A percentile compares a stretch with the other conserved stretches of the same genome.
Conservation (phyloP, 768 basidiomycete genomes). For the Lactifluus piperatus region DNA sequence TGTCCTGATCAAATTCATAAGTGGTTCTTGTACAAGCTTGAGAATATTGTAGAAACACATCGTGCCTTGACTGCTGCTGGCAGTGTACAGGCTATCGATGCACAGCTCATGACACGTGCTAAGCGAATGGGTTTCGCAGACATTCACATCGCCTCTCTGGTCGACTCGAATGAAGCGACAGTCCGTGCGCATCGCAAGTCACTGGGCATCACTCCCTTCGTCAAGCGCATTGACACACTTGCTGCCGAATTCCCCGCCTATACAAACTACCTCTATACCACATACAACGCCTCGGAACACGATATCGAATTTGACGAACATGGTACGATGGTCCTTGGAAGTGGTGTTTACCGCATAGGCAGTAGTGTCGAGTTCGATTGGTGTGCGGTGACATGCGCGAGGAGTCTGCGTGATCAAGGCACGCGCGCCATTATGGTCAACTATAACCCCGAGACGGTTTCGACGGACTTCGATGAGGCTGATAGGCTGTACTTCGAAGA, state of each 20-base stretch:
- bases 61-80: slow-evolving; percentile 61
- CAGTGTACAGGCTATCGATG: slow-evolving; percentile 58
- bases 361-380: slow-evolving; percentile 99
- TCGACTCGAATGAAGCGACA: slow-evolving; percentile 60
- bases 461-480: slow-evolving; percentile 99
- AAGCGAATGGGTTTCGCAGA: slow-evolving; percentile 97
- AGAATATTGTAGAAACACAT: slow-evolving; percentile 93
- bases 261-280: slow-evolving; percentile 99
- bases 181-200: slow-evolving; percentile 85
- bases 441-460: slow-evolving; percentile 99
- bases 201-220: slow-evolving; percentile 86
- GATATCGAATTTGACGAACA: slow-evolving; percentile 94
- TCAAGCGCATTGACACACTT: slow-evolving; percentile 98
- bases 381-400: slow-evolving; percentile 99
- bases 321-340: slow-evolving; percentile 98
- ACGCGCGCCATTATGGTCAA: slow-evolving; percentile 98
- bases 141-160: slow-evolving; percentile 77
- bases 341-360: slow-evolving; percentile 97
- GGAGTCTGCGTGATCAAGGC: slow-evolving; percentile 87
- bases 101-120: slow-evolving; percentile 74
- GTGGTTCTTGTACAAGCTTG: slow-evolving; percentile 99
- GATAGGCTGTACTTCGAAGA: slow-evolving; percentile 98
- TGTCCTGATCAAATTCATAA: slow-evolving; percentile 24
- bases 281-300: slow-evolving; percentile 94
- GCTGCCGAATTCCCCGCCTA: slow-evolving; percentile 98